Percentiles rank a stretch among this genome's conserved stretches.
Conservation (phyloP, 768 basidiomycete species). For the Rhodotorula kratochvilovae region DNA sequence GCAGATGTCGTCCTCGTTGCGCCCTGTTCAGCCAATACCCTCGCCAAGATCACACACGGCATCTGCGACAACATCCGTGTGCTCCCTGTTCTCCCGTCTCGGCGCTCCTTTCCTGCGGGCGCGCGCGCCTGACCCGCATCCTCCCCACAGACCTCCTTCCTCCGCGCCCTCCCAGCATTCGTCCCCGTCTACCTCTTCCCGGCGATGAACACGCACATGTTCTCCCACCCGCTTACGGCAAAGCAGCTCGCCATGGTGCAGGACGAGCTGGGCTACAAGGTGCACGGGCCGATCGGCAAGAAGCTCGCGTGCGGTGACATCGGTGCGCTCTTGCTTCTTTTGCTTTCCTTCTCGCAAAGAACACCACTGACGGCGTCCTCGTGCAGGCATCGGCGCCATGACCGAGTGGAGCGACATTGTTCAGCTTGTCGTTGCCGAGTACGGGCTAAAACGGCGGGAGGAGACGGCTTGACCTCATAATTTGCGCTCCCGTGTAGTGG, state of each 20-base stretch:
- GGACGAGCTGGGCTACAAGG: constrained; percentile 70
- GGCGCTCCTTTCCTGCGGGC: background rate
- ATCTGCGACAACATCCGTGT: constrained; percentile 83
- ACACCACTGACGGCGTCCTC: background rate
- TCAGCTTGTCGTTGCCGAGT: constrained; percentile 45
- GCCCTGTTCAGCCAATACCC: constrained; percentile 93
- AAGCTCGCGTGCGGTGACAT: constrained; percentile 84
- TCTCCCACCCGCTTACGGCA: constrained; percentile 82
- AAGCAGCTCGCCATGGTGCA: constrained; percentile 71
- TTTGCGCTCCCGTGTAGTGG: too few species aligned
- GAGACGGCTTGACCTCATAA: background rate
- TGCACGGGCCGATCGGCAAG: constrained; percentile 85
- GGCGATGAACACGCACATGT: constrained; percentile 99
- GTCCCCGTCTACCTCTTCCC: constrained; percentile 89
- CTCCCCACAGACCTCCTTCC: constrained; percentile 54
- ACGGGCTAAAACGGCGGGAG: constrained; percentile 13
- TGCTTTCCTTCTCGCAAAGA: background rate
- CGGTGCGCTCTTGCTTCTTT: constrained; percentile 54
- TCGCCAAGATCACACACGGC: constrained; percentile 85
- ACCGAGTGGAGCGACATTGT: constrained; percentile 86
- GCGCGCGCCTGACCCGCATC: background rate
- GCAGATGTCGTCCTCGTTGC: constrained; percentile 91
- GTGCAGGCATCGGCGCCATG: constrained; percentile 83
- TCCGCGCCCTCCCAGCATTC: constrained; percentile 69
- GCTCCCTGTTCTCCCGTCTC: constrained; percentile 36